These are phyloP conservation scores for Gossypium mustelinum DNA, from an alignment of 345 rosid genomes.

Conservation along the genomic window DNA sequence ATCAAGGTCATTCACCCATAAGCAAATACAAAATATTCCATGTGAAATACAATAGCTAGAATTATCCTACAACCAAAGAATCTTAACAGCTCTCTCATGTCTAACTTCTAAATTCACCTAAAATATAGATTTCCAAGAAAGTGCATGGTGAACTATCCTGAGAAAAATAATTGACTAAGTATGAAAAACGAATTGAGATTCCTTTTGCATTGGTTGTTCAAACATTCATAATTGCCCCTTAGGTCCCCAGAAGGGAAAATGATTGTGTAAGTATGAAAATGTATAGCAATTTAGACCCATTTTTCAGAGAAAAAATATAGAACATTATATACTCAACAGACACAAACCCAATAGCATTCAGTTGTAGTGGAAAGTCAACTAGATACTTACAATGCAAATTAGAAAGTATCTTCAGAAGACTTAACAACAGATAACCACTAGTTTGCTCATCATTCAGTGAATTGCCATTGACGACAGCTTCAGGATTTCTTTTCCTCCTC, in stretches of 20 bases:
- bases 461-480: slow-evolving; percentile 46
- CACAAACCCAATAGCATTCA: not conserved
- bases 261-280: not conserved
- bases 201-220: not conserved
- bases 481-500: slow-evolving; percentile 91
- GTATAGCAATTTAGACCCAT: not conserved
- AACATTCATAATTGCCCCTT: not conserved
- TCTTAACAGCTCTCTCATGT: not conserved
- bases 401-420: slow-evolving; percentile 83
- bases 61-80: not conserved
- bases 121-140: not conserved
- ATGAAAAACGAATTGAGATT: no score
- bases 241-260: not conserved
- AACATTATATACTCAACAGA: not conserved
- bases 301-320: not conserved
- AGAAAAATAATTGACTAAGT: no score
- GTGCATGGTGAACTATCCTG: not conserved
- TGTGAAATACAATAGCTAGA: not conserved
- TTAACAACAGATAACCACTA: slow-evolving; percentile 70
- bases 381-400: slow-evolving; percentile 72
- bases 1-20: slow-evolving; percentile 5
- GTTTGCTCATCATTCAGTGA: slow-evolving; percentile 69
- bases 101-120: not conserved
- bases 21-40: not conserved
- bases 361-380: not conserved